A percentile compares a stretch with the other conserved stretches of the same genome.
phyloP scores from a whole-genome alignment of 768 basidiomycete genomes.

The Mycena belliarum region DNA sequence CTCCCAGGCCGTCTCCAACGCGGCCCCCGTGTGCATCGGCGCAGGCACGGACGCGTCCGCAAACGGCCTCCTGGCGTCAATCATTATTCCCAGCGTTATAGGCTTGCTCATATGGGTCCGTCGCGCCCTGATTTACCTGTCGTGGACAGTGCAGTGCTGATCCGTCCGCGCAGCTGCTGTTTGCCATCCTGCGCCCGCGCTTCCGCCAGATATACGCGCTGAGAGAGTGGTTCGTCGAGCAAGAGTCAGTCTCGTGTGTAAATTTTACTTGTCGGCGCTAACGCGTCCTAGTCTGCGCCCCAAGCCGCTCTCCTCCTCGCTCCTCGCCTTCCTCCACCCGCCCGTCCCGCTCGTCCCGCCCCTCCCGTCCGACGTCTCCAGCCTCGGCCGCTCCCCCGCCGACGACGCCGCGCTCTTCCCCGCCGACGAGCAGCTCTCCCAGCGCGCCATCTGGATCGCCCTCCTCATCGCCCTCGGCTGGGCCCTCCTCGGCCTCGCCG shows the following conservation, averaged over 20 bases:
- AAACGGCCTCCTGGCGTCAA: conserved; percentile 58
- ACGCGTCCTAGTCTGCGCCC: conserved; percentile 56
- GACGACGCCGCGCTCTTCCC: conserved; percentile 62
- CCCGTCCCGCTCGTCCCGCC: conserved; percentile 65
- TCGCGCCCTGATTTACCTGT: conserved; percentile 21
- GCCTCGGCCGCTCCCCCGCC: conserved; percentile 50
- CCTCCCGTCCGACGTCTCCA: conserved; percentile 56
- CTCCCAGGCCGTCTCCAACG: conserved; percentile 17
- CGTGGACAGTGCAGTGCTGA: background rate
- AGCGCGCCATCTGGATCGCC: conserved; percentile 68
- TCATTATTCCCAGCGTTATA: conserved; percentile 56
- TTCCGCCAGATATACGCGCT: conserved; percentile 72
- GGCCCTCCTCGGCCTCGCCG: conserved; percentile 69
- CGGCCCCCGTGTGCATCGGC: conserved; percentile 58
- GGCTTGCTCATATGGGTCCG: conserved; percentile 74
- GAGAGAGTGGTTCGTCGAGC: conserved; percentile 77
- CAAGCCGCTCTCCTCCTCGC: conserved; percentile 53
- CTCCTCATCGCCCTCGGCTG: conserved; percentile 66
- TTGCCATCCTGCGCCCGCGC: conserved; percentile 67
- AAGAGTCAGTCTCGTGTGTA: conserved; percentile 49
- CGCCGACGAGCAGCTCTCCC: conserved; percentile 72
- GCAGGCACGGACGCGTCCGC: conserved; percentile 63
- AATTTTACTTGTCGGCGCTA: background rate
- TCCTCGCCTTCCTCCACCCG: conserved; percentile 73
- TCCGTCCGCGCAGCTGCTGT: conserved; percentile 52